phyloP scores from a whole-genome alignment of 1,284 basidiomycete species.

The Fomes fomentarius region DNA sequence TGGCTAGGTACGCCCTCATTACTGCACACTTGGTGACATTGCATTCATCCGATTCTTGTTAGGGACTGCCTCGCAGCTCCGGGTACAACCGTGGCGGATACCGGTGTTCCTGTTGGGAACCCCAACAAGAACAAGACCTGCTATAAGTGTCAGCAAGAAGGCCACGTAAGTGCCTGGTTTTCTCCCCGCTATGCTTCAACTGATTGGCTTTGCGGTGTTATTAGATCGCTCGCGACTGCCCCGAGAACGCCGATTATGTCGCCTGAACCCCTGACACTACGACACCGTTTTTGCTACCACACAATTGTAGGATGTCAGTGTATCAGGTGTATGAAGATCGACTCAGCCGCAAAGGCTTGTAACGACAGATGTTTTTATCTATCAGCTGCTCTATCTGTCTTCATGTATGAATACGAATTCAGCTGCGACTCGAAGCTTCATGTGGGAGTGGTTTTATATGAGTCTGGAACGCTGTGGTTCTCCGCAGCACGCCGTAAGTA shows the following conservation, averaged over 20 bases:
- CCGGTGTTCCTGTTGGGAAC: slow-evolving; percentile 36
- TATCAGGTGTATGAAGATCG: slow-evolving; percentile 20
- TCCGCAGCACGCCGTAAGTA: not conserved
- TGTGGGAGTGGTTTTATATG: not conserved
- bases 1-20: slow-evolving; percentile 59
- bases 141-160: slow-evolving; percentile 85
- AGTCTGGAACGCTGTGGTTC: not conserved
- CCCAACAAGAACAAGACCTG: slow-evolving; percentile 75
- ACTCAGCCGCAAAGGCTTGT: slow-evolving; percentile 19
- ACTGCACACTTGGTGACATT: not conserved
- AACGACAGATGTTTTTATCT: slow-evolving; percentile 28
- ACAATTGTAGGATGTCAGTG: slow-evolving; percentile 15
- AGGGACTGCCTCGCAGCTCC: slow-evolving; percentile 82
- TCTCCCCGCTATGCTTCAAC: not conserved
- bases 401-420: slow-evolving; percentile 13
- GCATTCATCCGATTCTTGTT: slow-evolving; percentile 9
- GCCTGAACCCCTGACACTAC: slow-evolving; percentile 23
- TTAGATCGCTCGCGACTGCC: slow-evolving; percentile 81
- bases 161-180: slow-evolving; percentile 62
- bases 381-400: slow-evolving; percentile 26
- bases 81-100: slow-evolving; percentile 53
- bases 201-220: not conserved
- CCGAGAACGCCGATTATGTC: slow-evolving; percentile 53
- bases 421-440: not conserved
- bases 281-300: slow-evolving; percentile 14